Percentiles rank a stretch among this genome's conserved stretches.
phyloP scores from a whole-genome alignment of 371 early-diverging fungal genomes.

The Mucor indicus region DNA sequence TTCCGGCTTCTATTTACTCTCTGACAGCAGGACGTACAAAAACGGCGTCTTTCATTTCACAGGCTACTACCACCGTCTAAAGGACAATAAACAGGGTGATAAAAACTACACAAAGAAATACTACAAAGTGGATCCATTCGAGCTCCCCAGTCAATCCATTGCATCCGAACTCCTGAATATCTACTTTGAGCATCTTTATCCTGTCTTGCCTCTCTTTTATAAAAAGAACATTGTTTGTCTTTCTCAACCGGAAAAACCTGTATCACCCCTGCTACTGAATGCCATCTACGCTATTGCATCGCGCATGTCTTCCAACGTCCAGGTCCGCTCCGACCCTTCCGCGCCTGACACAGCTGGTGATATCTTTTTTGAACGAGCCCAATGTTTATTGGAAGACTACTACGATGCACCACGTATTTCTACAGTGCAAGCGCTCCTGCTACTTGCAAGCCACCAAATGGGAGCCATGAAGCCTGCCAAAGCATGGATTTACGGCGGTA shows the following conservation, averaged over 20 bases:
- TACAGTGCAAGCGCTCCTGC: slow-evolving; percentile 53
- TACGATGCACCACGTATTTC: slow-evolving; percentile 52
- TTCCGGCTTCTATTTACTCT: slow-evolving; percentile 35
- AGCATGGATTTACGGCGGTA: slow-evolving; percentile 47
- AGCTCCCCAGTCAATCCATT: slow-evolving; percentile 30
- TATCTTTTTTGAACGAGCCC: slow-evolving; percentile 42
- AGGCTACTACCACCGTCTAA: not conserved
- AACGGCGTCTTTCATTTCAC: slow-evolving; percentile 32
- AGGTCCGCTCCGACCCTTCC: slow-evolving; percentile 27
- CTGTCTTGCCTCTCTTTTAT: slow-evolving; percentile 48
- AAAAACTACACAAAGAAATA: no score
- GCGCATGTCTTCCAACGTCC: slow-evolving; percentile 25
- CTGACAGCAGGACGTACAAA: slow-evolving; percentile 34
- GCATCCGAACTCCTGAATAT: slow-evolving; percentile 46
- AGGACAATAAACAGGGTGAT: not conserved
- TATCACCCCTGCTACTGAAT: slow-evolving; percentile 40
- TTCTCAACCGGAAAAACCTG: slow-evolving; percentile 10
- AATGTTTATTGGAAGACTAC: slow-evolving; percentile 44
- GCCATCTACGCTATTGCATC: slow-evolving; percentile 45
- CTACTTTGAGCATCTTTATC: slow-evolving; percentile 52
- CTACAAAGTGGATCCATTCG: not conserved
- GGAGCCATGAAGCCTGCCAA: slow-evolving; percentile 44
- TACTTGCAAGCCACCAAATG: slow-evolving; percentile 49
- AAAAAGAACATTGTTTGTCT: slow-evolving; percentile 4
- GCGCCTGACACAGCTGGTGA: slow-evolving; percentile 32